Percentiles rank a stretch among this genome's conserved stretches.
Evolutionary conservation across 1,139 yeast species (phyloP).

Genomic region (Diutina mesorugosa): DNA sequence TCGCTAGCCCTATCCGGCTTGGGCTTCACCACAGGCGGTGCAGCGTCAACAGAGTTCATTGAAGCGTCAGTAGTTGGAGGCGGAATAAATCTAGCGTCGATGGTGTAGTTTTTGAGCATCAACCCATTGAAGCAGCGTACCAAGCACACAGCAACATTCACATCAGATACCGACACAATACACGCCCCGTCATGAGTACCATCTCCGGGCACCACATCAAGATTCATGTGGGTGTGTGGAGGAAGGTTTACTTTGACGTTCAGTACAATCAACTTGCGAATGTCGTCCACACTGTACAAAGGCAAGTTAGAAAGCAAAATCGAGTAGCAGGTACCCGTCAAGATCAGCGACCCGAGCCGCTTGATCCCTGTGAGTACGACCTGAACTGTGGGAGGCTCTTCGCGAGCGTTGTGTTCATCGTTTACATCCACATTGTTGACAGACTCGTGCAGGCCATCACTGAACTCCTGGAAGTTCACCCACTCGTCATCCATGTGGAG

Average conservation of each 20-base stretch:
- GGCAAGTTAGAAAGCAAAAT: neutral
- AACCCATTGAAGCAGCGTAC: neutral
- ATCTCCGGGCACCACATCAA: neutral
- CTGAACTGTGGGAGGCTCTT: neutral
- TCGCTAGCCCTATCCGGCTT: neutral
- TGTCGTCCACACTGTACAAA: neutral
- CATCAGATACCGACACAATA: neutral
- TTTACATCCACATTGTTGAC: neutral
- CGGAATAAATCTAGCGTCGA: neutral
- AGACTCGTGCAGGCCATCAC: neutral
- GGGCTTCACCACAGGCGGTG: neutral
- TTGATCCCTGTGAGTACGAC: neutral
- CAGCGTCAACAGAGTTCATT: neutral
- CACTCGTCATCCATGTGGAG: too few relatives aligned
- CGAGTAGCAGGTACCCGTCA: neutral
- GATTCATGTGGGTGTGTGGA: neutral
- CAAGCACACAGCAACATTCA: neutral
- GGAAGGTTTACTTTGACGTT: neutral
- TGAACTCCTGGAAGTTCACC: neutral
- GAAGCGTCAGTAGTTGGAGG: neutral
- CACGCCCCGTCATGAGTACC: neutral
- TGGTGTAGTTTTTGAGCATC: neutral
- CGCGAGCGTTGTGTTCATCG: neutral
- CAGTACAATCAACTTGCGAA: too few relatives aligned
- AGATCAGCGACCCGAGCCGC: neutral